Conservation (phyloP, 2,329 filamentous ascomycete genomes). For the Diaporthe vaccinii region DNA sequence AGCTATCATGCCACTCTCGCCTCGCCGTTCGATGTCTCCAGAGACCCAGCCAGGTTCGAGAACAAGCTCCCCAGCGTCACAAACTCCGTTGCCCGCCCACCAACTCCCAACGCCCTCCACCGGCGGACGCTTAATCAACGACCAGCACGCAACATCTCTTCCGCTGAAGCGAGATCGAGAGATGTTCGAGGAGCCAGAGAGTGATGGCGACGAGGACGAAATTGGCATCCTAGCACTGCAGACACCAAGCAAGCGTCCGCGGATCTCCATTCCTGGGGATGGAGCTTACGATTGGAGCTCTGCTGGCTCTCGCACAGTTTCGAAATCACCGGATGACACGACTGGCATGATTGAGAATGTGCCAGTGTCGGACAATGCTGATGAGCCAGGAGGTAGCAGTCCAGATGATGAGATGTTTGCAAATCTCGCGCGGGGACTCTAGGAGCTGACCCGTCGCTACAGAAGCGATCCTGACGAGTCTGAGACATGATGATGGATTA, state of each 20-base stretch:
- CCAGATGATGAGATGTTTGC: not conserved
- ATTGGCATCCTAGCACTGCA: not conserved
- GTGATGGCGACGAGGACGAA: not conserved
- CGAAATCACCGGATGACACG: not conserved
- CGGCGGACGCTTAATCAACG: not conserved
- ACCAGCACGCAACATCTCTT: too few relatives aligned
- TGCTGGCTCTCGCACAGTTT: not conserved
- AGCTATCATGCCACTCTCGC: rapidly evolving
- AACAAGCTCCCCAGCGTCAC: not conserved
- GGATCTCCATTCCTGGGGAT: not conserved
- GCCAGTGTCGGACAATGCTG: rapidly evolving
- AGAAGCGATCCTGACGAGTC: not conserved
- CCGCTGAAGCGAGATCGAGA: not conserved
- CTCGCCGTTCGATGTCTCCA: not conserved
- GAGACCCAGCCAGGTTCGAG: too few relatives aligned
- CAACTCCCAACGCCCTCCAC: not conserved
- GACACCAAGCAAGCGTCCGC: conserved; percentile 9
- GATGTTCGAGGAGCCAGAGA: not conserved
- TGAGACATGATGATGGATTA: not conserved
- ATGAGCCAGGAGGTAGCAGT: not conserved
- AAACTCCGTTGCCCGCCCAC: not conserved
- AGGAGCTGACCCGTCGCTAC: too few relatives aligned
- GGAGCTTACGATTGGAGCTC: not conserved
- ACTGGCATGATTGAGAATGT: not conserved
- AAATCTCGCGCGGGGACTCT: not conserved